Base-by-base conservation (phyloP, 169 alveolate species). In the Eimeria necatrix region DNA sequence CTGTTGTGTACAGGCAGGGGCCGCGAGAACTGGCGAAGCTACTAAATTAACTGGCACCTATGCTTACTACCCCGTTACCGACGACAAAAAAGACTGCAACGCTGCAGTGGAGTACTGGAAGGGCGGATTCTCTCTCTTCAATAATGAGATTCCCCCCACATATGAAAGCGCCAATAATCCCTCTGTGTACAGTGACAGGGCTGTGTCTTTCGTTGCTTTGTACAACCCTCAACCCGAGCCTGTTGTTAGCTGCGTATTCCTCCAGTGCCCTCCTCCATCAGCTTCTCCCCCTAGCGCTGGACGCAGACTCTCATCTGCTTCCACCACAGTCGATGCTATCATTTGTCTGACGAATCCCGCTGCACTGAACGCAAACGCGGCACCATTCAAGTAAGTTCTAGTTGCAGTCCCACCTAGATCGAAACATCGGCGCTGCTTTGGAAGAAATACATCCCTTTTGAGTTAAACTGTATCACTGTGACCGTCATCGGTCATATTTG, bases 181-280 rank as follows among this genome's bases (percentile, higher is more conserved):
- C 56, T 10, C 20, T 0, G 49, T 51, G 18, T n/a, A 18, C 7
- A 53, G 52, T 22, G 74, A 10, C 4, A 51, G 14, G 64, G 93
- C 81, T 41, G 80, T 85, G 46, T 60, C 93, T 20, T 85, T 85
- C 24, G 80, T 85, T 85, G 93, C 93, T 32, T 80, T 85, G 20
- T 60, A 41, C 49, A 85, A 85, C 49, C 93, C 93, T 26, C 59
- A 85, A 18, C 93, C 93, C 76, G 12, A 46, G 24, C 68, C 93
- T 20, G 60, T n/a, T 3, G 81, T 61, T 52, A 18, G 26, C 48
- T 85, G 93, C 70, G 64, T 48, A 18, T 85, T 60, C 12, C 56
- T 61, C 64, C 32, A 60, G 49, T 85, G 93, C 81, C 81, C 41
- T 2, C n/a, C 41, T 2, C 41, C 2, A 2, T 32, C 41, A 32